These are phyloP conservation scores for Golubevia pallescens DNA, from an alignment of 1,284 basidiomycete species.

Conservation along the genomic window DNA sequence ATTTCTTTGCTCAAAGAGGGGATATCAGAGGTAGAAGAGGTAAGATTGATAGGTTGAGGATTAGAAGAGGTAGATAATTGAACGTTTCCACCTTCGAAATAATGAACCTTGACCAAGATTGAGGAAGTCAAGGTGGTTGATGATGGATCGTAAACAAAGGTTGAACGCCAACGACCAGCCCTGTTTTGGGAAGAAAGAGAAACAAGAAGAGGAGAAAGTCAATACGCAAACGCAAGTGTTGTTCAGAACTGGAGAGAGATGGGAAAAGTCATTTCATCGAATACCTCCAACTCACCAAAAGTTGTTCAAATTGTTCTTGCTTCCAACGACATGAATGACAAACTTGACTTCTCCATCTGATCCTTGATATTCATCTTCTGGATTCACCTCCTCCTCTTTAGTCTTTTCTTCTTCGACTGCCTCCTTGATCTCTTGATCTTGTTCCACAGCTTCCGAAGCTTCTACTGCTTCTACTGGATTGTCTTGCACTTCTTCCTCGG, in stretches of 20 bases:
- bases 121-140: neutral
- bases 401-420: neutral
- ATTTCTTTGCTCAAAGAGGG: slow-evolving; percentile 19
- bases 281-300: slow-evolving; percentile 33
- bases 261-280: too few species aligned
- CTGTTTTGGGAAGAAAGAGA: slow-evolving; percentile 1
- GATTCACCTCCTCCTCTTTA: neutral
- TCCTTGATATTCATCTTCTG: neutral
- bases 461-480: slow-evolving; percentile 16
- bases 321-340: slow-evolving; percentile 50
- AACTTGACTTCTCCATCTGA: slow-evolving; percentile 13
- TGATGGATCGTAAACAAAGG: slow-evolving; percentile 30
- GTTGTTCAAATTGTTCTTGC: slow-evolving; percentile 57
- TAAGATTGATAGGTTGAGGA: slow-evolving; percentile 8
- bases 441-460: slow-evolving; percentile 13
- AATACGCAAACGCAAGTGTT: neutral
- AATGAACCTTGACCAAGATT: slow-evolving; percentile 44
- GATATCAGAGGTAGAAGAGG: slow-evolving; percentile 18
- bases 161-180: slow-evolving; percentile 37
- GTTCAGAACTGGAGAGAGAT: neutral
- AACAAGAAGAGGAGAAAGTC: neutral
- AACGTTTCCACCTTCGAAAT: slow-evolving; percentile 63
- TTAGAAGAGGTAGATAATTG: slow-evolving; percentile 29
- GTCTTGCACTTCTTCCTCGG: slow-evolving; percentile 1
- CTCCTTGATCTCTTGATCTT: neutral